phyloP scores from a whole-genome alignment of 768 basidiomycete genomes.

The Rhizopogon sp. region DNA sequence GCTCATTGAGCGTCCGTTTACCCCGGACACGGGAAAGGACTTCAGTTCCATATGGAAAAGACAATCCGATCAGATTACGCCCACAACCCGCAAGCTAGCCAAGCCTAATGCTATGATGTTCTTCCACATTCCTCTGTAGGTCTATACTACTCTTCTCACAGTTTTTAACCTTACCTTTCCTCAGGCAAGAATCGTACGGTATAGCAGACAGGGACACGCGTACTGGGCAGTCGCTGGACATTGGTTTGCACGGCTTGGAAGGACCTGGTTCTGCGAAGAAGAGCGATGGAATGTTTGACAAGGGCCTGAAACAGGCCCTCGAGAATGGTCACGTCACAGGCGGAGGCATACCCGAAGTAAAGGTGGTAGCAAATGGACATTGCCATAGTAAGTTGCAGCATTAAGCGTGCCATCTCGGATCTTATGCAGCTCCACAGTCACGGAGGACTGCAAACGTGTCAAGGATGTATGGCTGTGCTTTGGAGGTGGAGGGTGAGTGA shows the following conservation, averaged over 20 bases:
- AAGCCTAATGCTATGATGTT: slow-evolving; percentile 97
- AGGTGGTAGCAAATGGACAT: slow-evolving; percentile 88
- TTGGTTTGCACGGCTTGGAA: slow-evolving; percentile 64
- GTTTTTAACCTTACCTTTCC: not conserved
- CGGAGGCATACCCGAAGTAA: slow-evolving; percentile 60
- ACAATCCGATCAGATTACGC: slow-evolving; percentile 54
- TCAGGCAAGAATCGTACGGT: slow-evolving; percentile 70
- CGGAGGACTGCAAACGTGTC: slow-evolving; percentile 83
- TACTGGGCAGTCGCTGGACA: slow-evolving; percentile 60
- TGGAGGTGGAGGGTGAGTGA: slow-evolving; percentile 71
- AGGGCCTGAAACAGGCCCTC: slow-evolving; percentile 65
- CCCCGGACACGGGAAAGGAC: slow-evolving; percentile 70
- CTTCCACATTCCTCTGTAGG: slow-evolving; percentile 94
- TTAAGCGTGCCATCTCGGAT: not conserved
- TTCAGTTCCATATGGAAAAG: slow-evolving; percentile 63
- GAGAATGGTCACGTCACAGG: slow-evolving; percentile 62
- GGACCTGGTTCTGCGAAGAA: slow-evolving; percentile 55
- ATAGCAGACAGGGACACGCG: slow-evolving; percentile 60
- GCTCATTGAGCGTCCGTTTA: slow-evolving; percentile 79
- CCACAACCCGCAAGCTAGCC: slow-evolving; percentile 53
- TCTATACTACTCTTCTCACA: slow-evolving; percentile 5
- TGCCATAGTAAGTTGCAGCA: slow-evolving; percentile 58
- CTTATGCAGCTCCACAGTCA: slow-evolving; percentile 43
- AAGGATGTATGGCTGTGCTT: slow-evolving; percentile 91
- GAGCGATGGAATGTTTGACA: slow-evolving; percentile 81